phyloP scores from a whole-genome alignment of 805 yeast species.

The Ogataea trehaloabstinens region DNA sequence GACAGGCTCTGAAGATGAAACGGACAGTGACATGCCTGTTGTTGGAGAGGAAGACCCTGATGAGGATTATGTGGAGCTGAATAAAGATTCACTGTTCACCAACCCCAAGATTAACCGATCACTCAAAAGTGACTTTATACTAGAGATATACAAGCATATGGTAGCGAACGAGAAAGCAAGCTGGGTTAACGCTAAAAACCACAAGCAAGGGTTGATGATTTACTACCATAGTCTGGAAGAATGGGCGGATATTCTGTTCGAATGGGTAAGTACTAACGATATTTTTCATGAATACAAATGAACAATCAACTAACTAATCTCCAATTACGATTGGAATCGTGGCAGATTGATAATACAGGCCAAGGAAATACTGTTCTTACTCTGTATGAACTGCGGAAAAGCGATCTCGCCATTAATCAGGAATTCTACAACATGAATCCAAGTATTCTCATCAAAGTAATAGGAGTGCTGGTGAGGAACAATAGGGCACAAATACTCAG shows the following conservation, averaged over 20 bases:
- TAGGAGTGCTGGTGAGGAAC: conserved; percentile 58
- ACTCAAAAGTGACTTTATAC: conserved; percentile 52
- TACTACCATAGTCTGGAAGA: conserved; percentile 69
- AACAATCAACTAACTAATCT: background rate
- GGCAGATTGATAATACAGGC: conserved; percentile 63
- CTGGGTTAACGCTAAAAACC: conserved; percentile 46
- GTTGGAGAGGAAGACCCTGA: conserved; percentile 25
- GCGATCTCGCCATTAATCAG: conserved; percentile 55
- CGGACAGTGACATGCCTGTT: conserved; percentile 14
- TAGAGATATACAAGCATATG: conserved; percentile 57
- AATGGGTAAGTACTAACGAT: conserved; percentile 45
- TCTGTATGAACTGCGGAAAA: conserved; percentile 70
- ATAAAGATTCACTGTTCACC: conserved; percentile 39
- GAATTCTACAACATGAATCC: conserved; percentile 66
- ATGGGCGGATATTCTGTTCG: conserved; percentile 62
- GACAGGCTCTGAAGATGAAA: conserved; percentile 7
- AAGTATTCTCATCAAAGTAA: conserved; percentile 48
- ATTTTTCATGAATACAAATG: too few relatives aligned
- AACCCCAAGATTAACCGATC: conserved; percentile 51
- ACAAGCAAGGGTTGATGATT: conserved; percentile 48
- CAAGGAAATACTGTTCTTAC: conserved; percentile 78
- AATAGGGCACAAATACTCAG: conserved; percentile 73
- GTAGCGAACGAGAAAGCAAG: conserved; percentile 54
- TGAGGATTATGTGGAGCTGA: conserved; percentile 12
- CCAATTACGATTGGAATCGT: background rate